A percentile compares a stretch with the other conserved stretches of the same genome.
Conservation (phyloP, 257 asterid species). For the Przewalskia tangutica region DNA sequence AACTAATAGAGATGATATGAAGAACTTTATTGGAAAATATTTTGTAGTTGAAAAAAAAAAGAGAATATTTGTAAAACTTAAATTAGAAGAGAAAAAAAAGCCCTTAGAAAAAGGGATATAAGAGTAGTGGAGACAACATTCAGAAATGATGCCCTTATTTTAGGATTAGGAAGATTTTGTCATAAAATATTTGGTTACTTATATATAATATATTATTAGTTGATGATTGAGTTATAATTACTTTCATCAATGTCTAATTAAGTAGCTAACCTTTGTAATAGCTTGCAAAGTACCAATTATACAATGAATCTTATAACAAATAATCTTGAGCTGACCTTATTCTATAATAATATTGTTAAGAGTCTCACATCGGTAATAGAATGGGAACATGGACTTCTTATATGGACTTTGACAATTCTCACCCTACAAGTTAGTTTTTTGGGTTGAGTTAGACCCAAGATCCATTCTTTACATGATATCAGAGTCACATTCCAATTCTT, state of each 20-base stretch:
- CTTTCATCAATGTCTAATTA: background rate
- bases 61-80: background rate
- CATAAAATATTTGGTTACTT: slow-evolving; percentile 13
- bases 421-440: too few relatives aligned
- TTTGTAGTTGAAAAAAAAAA: background rate
- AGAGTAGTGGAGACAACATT: slow-evolving; percentile 21
- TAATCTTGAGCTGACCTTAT: background rate
- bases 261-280: background rate
- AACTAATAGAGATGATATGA: slow-evolving; percentile 24
- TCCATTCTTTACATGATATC: too few relatives aligned
- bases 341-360: too few relatives aligned
- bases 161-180: slow-evolving; percentile 30
- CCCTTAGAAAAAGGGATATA: background rate
- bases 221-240: slow-evolving; percentile 12
- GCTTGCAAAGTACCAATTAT: background rate
- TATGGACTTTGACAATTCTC: too few relatives aligned
- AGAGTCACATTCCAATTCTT: too few relatives aligned
- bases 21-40: background rate
- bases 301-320: background rate
- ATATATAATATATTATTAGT: slow-evolving; percentile 7
- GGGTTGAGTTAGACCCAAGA: too few relatives aligned
- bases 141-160: slow-evolving; percentile 39
- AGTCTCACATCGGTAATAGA: too few relatives aligned
- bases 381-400: too few relatives aligned
- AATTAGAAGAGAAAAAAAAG: background rate